Percentiles rank a stretch among this genome's conserved stretches.
Conservation (phyloP, 768 basidiomycete species). For the Pleurotus sapidus region DNA sequence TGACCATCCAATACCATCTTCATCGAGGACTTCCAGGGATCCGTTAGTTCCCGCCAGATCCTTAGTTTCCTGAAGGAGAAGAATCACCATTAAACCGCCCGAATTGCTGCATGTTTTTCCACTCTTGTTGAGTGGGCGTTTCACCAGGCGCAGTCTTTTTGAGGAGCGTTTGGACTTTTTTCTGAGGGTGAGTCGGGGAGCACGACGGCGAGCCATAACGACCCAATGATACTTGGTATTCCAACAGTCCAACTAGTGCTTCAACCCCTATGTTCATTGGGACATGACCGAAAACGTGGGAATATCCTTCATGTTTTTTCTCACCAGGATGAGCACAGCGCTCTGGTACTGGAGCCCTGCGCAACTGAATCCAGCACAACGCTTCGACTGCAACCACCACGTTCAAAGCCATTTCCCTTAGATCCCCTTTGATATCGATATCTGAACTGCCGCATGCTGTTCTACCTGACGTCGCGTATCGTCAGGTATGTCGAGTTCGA, state of each 20-base stretch:
- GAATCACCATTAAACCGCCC: slow-evolving; percentile 15
- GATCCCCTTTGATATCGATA: background rate
- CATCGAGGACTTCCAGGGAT: slow-evolving; percentile 22
- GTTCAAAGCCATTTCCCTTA: background rate
- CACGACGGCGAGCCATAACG: slow-evolving; percentile 15
- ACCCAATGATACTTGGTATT: no score
- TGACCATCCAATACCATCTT: slow-evolving; percentile 24
- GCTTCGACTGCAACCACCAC: background rate
- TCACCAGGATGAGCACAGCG: background rate
- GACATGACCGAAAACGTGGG: no score
- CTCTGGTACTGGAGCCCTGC: no score
- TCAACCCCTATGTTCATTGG: background rate
- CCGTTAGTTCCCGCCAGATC: background rate
- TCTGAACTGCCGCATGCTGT: slow-evolving; percentile 32
- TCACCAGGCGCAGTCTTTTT: slow-evolving; percentile 6
- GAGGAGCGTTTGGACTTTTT: slow-evolving; percentile 9
- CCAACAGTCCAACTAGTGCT: background rate
- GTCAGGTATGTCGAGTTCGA: slow-evolving; percentile 33
- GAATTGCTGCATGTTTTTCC: slow-evolving; percentile 15
- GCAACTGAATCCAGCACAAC: background rate
- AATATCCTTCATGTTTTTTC: background rate
- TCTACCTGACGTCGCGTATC: slow-evolving; percentile 47
- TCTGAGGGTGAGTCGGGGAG: slow-evolving; percentile 9
- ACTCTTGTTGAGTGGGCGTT: slow-evolving; percentile 15
- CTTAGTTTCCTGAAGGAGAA: background rate